phyloP scores from a whole-genome alignment of 805 yeast species.

The Saturnispora halmiae region DNA sequence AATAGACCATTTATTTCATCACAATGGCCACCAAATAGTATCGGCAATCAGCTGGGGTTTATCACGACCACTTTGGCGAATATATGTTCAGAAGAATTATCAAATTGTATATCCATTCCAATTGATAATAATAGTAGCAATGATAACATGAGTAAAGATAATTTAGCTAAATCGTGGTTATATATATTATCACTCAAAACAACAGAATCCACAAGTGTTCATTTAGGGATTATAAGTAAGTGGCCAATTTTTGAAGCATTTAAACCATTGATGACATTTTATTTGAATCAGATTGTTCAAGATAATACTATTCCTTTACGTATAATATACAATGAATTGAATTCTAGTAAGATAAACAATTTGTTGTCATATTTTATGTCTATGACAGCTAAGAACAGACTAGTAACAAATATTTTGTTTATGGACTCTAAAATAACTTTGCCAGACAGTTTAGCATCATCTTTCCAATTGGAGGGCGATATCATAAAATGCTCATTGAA shows the following conservation, averaged over 20 bases:
- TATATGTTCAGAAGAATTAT: no score
- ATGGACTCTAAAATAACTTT: no score
- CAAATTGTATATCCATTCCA: no score
- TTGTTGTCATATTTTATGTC: constrained; percentile 17
- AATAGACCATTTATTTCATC: no score
- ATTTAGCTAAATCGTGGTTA: neutral
- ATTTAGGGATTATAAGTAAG: constrained; percentile 38
- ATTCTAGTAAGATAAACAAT: constrained; percentile 23
- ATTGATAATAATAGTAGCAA: no score
- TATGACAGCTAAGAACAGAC: constrained; percentile 15
- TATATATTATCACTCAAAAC: constrained; percentile 13
- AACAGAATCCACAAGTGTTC: constrained; percentile 37
- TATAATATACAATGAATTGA: constrained; percentile 13
- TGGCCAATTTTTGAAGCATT: constrained; percentile 38
- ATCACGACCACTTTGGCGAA: no score
- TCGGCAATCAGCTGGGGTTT: no score
- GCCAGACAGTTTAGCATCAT: no score
- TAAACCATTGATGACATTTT: constrained; percentile 38
- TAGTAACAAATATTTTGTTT: constrained; percentile 19
- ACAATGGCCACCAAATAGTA: no score
- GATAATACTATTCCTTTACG: constrained; percentile 4
- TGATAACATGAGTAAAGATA: no score
- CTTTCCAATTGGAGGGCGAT: constrained; percentile 15
- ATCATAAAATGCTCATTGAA: constrained; percentile 19
- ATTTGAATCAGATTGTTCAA: constrained; percentile 33